phyloP scores from a whole-genome alignment of 1,139 yeast species.

The Sugiyamaella novakii region DNA sequence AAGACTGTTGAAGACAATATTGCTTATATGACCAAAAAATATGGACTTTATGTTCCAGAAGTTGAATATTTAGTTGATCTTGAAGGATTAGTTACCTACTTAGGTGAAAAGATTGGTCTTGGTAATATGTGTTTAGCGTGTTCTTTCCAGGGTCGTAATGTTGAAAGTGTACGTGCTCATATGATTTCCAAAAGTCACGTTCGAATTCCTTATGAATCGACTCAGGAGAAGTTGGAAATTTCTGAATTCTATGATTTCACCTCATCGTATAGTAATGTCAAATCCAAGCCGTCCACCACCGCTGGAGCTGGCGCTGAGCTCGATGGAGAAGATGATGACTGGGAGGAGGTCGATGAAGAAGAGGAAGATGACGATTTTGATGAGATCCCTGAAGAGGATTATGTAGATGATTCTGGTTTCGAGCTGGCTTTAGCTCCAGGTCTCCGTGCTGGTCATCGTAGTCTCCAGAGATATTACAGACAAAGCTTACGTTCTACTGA shows the following conservation, averaged over 20 bases:
- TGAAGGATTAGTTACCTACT: slow-evolving; percentile 68
- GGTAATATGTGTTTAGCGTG: slow-evolving; percentile 88
- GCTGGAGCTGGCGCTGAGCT: slow-evolving; percentile 30
- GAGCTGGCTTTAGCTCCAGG: slow-evolving; percentile 89
- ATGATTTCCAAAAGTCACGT: slow-evolving; percentile 85
- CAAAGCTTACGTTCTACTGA: slow-evolving; percentile 79
- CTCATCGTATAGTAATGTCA: slow-evolving; percentile 53
- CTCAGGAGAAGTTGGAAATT: slow-evolving; percentile 76
- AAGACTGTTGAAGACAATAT: slow-evolving; percentile 63
- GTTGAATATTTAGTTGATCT: slow-evolving; percentile 65
- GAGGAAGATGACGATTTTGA: slow-evolving; percentile 52
- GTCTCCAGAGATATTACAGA: slow-evolving; percentile 81
- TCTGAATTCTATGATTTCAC: slow-evolving; percentile 87
- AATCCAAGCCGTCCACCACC: slow-evolving; percentile 34
- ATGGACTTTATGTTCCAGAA: slow-evolving; percentile 89
- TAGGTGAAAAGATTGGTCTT: slow-evolving; percentile 80
- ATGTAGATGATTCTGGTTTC: slow-evolving; percentile 61
- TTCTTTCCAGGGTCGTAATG: slow-evolving; percentile 74
- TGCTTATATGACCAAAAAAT: slow-evolving; percentile 72
- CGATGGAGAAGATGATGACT: slow-evolving; percentile 47
- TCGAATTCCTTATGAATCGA: slow-evolving; percentile 83
- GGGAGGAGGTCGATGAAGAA: slow-evolving; percentile 46
- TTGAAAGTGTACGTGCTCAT: slow-evolving; percentile 90
- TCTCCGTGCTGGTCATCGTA: slow-evolving; percentile 83
- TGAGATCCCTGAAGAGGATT: slow-evolving; percentile 46